Percentiles rank a stretch among this genome's conserved stretches.
Evolutionary conservation across 2,329 filamentous ascomycete species (phyloP).

Genomic region (Xylaria sp.): DNA sequence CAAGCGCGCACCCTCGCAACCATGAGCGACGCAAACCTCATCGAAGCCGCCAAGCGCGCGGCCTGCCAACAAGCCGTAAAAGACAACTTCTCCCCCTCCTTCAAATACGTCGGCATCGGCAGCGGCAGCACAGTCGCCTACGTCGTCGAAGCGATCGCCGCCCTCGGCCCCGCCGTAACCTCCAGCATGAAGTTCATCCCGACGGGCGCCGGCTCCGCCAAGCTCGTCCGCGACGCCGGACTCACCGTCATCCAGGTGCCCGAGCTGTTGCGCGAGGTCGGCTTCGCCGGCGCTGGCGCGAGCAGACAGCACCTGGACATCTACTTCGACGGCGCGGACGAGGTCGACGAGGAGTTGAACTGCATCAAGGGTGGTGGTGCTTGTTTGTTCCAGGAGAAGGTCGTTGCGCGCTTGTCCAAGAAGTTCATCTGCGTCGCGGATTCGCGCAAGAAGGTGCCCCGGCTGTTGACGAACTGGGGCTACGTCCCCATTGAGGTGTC

Average conservation of each 20-base stretch:
- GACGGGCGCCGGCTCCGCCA: conserved; percentile 85
- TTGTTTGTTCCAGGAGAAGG: conserved; percentile 97
- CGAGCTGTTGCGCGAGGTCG: conserved; percentile 55
- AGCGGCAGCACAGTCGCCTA: conserved; percentile 80
- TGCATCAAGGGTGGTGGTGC: conserved; percentile 97
- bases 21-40: conserved; percentile 30
- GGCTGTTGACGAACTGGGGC: conserved; percentile 72
- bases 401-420: conserved; percentile 78
- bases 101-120: conserved; percentile 81
- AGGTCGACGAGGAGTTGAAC: conserved; percentile 91
- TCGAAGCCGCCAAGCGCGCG: conserved; percentile 69
- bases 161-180: conserved; percentile 50
- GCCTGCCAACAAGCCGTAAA: conserved; percentile 66
- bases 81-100: conserved; percentile 68
- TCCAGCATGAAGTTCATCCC: conserved; percentile 77
- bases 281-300: conserved; percentile 36
- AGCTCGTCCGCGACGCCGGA: conserved; percentile 75
- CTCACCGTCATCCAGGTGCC: conserved; percentile 74
- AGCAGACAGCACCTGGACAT: conserved; percentile 65
- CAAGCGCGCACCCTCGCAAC: conserved; percentile 16
- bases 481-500: conserved; percentile 90
- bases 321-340: conserved; percentile 93
- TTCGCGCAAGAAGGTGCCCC: conserved; percentile 78
- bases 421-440: conserved; percentile 89
- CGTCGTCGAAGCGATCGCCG: conserved; percentile 74